A percentile compares a stretch with the other conserved stretches of the same genome.
Conservation (phyloP, 1,139 yeast species). For the Magnusiomyces starmeri region DNA sequence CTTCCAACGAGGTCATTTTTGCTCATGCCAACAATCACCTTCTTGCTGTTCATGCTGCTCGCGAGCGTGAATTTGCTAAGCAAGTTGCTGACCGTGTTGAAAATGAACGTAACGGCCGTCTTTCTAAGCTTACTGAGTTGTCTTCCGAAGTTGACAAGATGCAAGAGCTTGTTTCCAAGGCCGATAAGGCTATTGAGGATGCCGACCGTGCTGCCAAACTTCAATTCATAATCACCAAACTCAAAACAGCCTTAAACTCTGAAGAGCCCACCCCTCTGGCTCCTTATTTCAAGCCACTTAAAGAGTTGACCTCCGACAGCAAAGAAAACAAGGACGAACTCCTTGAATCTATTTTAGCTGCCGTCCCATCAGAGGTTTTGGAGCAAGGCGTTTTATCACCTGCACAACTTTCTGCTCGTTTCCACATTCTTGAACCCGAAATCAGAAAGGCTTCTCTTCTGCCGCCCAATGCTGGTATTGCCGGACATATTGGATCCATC, state of each 20-base stretch:
- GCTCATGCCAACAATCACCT: slow-evolving; percentile 76
- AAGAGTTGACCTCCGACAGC: slow-evolving; percentile 23
- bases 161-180: slow-evolving; percentile 50
- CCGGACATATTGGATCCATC: slow-evolving; percentile 80
- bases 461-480: slow-evolving; percentile 92
- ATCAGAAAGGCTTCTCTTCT: slow-evolving; percentile 79
- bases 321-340: slow-evolving; percentile 44
- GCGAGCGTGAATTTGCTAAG: slow-evolving; percentile 63
- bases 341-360: slow-evolving; percentile 37
- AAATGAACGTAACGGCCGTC: slow-evolving; percentile 73
- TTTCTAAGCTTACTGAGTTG: slow-evolving; percentile 59
- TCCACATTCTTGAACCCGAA: slow-evolving; percentile 72
- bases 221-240: slow-evolving; percentile 48
- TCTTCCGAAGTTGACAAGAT: slow-evolving; percentile 50
- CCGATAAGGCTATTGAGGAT: slow-evolving; percentile 51
- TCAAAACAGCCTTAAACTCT: slow-evolving; percentile 43
- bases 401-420: slow-evolving; percentile 55
- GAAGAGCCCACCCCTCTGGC: slow-evolving; percentile 35
- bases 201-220: slow-evolving; percentile 52
- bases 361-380: slow-evolving; percentile 45
- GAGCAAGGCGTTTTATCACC: slow-evolving; percentile 50
- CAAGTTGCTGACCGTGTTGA: slow-evolving; percentile 61
- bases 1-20: slow-evolving; percentile 59
- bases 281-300: slow-evolving; percentile 34
- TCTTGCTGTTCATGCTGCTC: slow-evolving; percentile 60